Base-by-base conservation (phyloP, 176 grass and related monocot genomes). In the Miscanthus lutarioriparius region DNA sequence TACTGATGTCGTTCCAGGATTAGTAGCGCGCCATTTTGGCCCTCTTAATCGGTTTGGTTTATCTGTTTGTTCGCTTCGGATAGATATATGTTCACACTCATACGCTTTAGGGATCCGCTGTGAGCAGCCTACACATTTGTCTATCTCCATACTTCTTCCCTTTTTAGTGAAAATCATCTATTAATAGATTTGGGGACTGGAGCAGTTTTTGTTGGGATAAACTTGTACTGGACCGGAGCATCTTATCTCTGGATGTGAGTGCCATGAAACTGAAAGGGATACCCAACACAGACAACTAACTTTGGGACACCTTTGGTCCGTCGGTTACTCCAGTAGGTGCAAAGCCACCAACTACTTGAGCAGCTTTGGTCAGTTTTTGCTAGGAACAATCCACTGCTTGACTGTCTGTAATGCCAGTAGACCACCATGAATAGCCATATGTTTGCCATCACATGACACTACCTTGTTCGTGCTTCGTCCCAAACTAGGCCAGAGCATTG, bases 191-290 rank as follows among this genome's bases (percentile, higher is more conserved):
- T 71, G 19, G 63, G 41, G 0, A 22, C 14, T 20, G 56, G 23
- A 78, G 10, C 53, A 28, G 16, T 37, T 70, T 81, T 48, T 77
- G n/a, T 71, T 51, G 39, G 62, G 30, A 58, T 81, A 89, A 39
- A 76, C 19, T 62, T 26, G 63, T 76, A 67, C 30, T 82, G 33
- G 9, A 38, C 72, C 3, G 54, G 19, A n/a, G n/a, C 56, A 79
- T 79, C 58, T 45, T 84, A 19, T 49, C 78, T 56, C 67, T 30
- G 37, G 38, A 70, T 32, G 23, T 33, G 4, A 35, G 80, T 56
- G 75, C 43, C 64, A 37, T 53, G 28, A 53, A 80, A 35, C 33
- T 35, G 33, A 35, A 80, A 80, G 10, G 41, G 63, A 35, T 35
- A 35, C 67, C 62, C 17, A 43, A 16, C 47, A 47, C 1, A 9